These are phyloP conservation scores for Saprolegnia diclina DNA, from an alignment of 352 stramenopile species.

Conservation along the genomic window DNA sequence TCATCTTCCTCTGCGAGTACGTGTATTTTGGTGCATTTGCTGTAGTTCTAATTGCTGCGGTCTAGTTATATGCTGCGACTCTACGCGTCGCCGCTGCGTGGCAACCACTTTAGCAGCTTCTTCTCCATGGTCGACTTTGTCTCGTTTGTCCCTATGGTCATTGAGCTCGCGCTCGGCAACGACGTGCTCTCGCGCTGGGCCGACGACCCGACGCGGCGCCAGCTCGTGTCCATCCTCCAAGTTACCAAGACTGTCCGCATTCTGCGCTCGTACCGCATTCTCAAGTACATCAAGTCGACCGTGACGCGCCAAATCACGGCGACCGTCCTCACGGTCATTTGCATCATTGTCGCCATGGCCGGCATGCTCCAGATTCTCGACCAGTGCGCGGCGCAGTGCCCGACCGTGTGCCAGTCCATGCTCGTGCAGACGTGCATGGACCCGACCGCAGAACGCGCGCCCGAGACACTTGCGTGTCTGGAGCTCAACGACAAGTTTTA, in stretches of 20 bases:
- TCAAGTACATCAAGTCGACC: constrained; percentile 69
- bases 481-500: constrained; percentile 8
- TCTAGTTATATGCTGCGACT: constrained; percentile 52
- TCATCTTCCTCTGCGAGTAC: constrained; percentile 72
- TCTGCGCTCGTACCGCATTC: constrained; percentile 58
- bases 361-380: constrained; percentile 67
- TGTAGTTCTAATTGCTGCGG: constrained; percentile 6
- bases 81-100: constrained; percentile 55
- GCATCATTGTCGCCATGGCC: constrained; percentile 65
- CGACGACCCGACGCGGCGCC: constrained; percentile 8
- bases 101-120: constrained; percentile 49
- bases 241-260: constrained; percentile 59
- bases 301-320: constrained; percentile 60
- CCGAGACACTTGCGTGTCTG: neutral
- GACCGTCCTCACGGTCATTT: constrained; percentile 57
- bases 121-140: constrained; percentile 52
- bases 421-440: constrained; percentile 6
- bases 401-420: constrained; percentile 2
- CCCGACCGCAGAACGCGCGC: neutral
- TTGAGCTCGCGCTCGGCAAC: constrained; percentile 27
- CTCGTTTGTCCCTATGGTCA: constrained; percentile 59
- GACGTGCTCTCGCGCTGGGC: constrained; percentile 5
- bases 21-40: constrained; percentile 15
- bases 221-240: constrained; percentile 28
- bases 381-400: constrained; percentile 36